Conservation (phyloP, 2,329 filamentous ascomycete genomes). For the Trichoderma semiorbis region DNA sequence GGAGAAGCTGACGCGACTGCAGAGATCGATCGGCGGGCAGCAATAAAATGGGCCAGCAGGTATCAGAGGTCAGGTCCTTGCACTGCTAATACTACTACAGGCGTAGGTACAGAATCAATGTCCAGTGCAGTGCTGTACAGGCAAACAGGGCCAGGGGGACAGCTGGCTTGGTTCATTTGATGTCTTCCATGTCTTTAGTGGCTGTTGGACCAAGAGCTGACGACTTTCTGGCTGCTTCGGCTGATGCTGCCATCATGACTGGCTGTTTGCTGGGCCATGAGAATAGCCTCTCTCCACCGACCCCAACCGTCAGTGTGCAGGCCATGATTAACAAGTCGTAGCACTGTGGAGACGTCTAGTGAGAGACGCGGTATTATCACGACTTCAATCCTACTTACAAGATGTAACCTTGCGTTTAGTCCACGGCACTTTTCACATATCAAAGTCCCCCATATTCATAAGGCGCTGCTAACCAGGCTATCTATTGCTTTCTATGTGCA, state of each 20-base stretch:
- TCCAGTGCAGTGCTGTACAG: neutral
- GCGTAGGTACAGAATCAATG: neutral
- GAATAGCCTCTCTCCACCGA: neutral
- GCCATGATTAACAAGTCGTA: neutral
- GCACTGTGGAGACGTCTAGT: neutral
- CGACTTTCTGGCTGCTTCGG: neutral
- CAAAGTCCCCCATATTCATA: neutral
- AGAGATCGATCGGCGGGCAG: constrained; percentile 17
- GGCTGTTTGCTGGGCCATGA: neutral
- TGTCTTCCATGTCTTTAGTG: neutral
- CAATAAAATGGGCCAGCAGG: neutral
- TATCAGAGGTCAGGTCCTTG: neutral
- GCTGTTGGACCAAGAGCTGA: neutral
- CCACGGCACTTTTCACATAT: neutral
- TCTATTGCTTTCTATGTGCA: neutral
- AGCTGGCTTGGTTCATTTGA: neutral
- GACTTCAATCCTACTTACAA: too few relatives aligned
- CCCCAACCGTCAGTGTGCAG: constrained; percentile 2
- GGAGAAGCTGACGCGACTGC: constrained; percentile 7
- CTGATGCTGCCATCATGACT: neutral
- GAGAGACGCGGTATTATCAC: too few relatives aligned
- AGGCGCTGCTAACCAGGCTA: too few relatives aligned
- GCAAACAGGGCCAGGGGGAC: too few relatives aligned
- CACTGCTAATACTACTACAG: neutral
- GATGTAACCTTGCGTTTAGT: neutral